phyloP scores from a whole-genome alignment of 2,329 filamentous ascomycete species.

The Botrytis porri region DNA sequence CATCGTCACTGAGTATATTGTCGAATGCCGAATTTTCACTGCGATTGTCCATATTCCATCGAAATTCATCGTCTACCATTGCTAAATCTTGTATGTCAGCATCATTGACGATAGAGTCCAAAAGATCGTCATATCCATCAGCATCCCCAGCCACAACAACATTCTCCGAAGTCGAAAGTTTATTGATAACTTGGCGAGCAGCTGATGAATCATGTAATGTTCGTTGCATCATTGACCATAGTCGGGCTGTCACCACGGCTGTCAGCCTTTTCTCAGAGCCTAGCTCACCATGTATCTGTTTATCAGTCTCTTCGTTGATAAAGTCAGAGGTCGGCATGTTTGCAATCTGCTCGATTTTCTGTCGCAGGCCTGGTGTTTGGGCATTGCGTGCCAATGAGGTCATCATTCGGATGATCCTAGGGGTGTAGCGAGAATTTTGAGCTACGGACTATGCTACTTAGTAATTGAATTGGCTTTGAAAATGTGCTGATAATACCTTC shows the following conservation, averaged over 20 bases:
- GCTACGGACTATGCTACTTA: slow-evolving; percentile 15
- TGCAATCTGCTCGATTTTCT: slow-evolving; percentile 11
- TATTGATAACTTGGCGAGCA: slow-evolving; percentile 17
- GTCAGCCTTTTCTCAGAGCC: slow-evolving; percentile 21
- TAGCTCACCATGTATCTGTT: neutral
- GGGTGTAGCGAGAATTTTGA: slow-evolving; percentile 16
- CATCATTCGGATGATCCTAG: slow-evolving; percentile 17
- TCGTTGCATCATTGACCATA: slow-evolving; percentile 34
- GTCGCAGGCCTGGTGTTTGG: slow-evolving; percentile 13
- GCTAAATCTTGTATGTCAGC: neutral
- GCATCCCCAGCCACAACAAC: neutral
- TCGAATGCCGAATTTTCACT: slow-evolving; percentile 10
- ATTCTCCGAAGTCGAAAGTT: neutral
- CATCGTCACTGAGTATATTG: slow-evolving; percentile 9
- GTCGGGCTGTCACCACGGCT: slow-evolving; percentile 25
- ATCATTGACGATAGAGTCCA: neutral
- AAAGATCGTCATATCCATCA: slow-evolving; percentile 12
- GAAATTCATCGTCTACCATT: slow-evolving; percentile 4
- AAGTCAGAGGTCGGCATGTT: neutral
- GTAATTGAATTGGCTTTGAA: neutral
- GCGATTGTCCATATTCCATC: neutral
- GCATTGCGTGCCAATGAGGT: slow-evolving; percentile 17
- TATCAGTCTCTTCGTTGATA: neutral
- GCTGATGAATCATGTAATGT: slow-evolving; percentile 25
- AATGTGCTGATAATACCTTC: slow-evolving; percentile 24